phyloP scores from a whole-genome alignment of 139 green algal genomes.

The Picochlorum sp. region DNA sequence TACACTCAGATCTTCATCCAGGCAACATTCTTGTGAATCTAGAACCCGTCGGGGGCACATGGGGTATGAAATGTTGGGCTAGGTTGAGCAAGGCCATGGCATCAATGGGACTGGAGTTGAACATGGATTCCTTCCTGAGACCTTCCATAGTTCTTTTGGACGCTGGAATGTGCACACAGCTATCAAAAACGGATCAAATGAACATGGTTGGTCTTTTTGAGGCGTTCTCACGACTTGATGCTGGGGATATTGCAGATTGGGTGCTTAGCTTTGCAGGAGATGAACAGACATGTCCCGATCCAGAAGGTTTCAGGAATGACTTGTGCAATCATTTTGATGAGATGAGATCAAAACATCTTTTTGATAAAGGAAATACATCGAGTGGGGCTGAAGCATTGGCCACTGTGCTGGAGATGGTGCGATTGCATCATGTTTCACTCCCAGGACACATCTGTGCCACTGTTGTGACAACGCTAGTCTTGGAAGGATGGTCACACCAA shows the following conservation, averaged over 20 bases:
- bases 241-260: conserved; percentile 44
- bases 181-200: conserved; percentile 53
- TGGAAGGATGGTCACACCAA: conserved; percentile 73
- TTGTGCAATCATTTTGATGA: conserved; percentile 46
- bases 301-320: conserved; percentile 46
- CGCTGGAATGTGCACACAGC: conserved; percentile 81
- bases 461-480: conserved; percentile 77
- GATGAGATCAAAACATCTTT: conserved; percentile 13
- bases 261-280: conserved; percentile 55
- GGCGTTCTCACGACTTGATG: conserved; percentile 55
- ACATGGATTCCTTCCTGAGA: not conserved
- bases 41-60: conserved; percentile 26
- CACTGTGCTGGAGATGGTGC: conserved; percentile 64
- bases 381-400: conserved; percentile 63
- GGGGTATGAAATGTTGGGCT: not conserved
- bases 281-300: conserved; percentile 62
- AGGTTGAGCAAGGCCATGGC: not conserved
- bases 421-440: conserved; percentile 64
- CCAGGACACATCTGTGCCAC: conserved; percentile 79
- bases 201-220: conserved; percentile 52
- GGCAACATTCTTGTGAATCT: conserved; percentile 83
- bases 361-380: conserved; percentile 3
- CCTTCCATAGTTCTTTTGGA: conserved; percentile 77
- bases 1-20: conserved; percentile 83
- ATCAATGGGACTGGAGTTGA: not conserved